Conservation (phyloP, 345 rosid genomes). For the Salix dunnii region DNA sequence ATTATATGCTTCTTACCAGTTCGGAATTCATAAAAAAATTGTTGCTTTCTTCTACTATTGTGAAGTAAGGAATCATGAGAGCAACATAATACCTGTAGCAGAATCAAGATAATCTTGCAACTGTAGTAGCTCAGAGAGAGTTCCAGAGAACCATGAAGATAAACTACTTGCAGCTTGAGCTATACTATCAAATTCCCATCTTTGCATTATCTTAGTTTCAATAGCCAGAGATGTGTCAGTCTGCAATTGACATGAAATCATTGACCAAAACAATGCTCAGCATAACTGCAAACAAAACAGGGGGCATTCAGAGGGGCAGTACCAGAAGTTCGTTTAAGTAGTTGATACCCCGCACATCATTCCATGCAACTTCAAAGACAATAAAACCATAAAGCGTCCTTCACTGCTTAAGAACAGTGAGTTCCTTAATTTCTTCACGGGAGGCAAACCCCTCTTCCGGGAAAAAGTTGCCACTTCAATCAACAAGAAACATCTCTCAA, state of each 20-base stretch:
- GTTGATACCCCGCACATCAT: conserved; percentile 77
- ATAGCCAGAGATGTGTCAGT: conserved; percentile 90
- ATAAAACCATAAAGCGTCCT: conserved; percentile 84
- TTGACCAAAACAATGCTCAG: conserved; percentile 18
- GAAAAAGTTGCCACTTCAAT: conserved; percentile 59
- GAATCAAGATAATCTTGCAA: conserved; percentile 57
- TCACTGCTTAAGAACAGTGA: conserved; percentile 56
- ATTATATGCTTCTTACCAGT: conserved; percentile 4
- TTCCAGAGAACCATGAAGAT: conserved; percentile 83
- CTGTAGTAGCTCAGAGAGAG: conserved; percentile 42
- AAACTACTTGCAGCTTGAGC: conserved; percentile 61
- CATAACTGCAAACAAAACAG: conserved; percentile 6
- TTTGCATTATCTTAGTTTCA: conserved; percentile 80
- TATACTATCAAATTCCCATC: conserved; percentile 98
- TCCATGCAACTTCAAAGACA: conserved; percentile 86
- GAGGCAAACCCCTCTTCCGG: conserved; percentile 48
- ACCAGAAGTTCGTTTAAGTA: conserved; percentile 95
- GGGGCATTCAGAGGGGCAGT: conserved; percentile 19
- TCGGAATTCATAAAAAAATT: conserved; percentile 2
- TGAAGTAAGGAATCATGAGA: conserved; percentile 7
- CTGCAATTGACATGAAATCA: conserved; percentile 44
- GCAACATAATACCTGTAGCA: conserved; percentile 46
- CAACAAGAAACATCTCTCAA: conserved; percentile 65
- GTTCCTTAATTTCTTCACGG: conserved; percentile 66
- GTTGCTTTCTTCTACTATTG: neutral